Conservation (phyloP, 139 green algal species). For the Spirogloea muscicola region DNA sequence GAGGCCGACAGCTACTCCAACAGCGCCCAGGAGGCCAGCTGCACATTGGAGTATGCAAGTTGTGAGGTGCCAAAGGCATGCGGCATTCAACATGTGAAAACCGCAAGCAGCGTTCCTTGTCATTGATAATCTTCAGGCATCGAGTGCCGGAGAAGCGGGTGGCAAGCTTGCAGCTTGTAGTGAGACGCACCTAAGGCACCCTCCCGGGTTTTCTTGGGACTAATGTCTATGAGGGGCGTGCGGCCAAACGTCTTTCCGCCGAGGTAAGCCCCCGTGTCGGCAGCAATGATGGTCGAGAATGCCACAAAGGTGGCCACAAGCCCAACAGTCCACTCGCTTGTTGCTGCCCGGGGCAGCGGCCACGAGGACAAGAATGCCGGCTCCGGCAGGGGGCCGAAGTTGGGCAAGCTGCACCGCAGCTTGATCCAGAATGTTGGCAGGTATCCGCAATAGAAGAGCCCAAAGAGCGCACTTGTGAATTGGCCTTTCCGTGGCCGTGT, state of each 20-base stretch:
- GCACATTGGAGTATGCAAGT: too few relatives aligned
- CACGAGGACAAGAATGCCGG: background rate
- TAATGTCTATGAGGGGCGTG: constrained; percentile 30
- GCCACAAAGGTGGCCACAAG: constrained; percentile 48
- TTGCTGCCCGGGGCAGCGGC: background rate
- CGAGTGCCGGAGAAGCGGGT: too few relatives aligned
- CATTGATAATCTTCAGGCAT: too few relatives aligned
- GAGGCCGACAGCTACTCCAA: constrained; percentile 17
- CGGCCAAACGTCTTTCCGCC: constrained; percentile 48
- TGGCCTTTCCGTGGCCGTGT: constrained; percentile 31
- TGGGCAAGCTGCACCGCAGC: constrained; percentile 9
- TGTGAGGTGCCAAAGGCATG: too few relatives aligned
- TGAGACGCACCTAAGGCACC: too few relatives aligned
- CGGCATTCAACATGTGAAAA: too few relatives aligned
- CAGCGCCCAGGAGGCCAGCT: constrained; percentile 27
- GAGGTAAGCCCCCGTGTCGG: constrained; percentile 56
- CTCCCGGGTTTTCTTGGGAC: constrained; percentile 58
- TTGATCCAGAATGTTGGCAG: constrained; percentile 58
- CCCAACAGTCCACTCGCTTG: constrained; percentile 47
- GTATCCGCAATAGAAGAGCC: constrained; percentile 58
- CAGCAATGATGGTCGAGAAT: constrained; percentile 45
- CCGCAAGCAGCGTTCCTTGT: too few relatives aligned
- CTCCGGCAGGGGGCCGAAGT: background rate
- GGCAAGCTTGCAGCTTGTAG: too few relatives aligned
- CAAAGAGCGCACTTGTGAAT: constrained; percentile 50